Percentiles rank a stretch among this genome's conserved stretches.
phyloP scores from a whole-genome alignment of 2,329 filamentous ascomycete species.

The Akanthomyces uredinophilus region DNA sequence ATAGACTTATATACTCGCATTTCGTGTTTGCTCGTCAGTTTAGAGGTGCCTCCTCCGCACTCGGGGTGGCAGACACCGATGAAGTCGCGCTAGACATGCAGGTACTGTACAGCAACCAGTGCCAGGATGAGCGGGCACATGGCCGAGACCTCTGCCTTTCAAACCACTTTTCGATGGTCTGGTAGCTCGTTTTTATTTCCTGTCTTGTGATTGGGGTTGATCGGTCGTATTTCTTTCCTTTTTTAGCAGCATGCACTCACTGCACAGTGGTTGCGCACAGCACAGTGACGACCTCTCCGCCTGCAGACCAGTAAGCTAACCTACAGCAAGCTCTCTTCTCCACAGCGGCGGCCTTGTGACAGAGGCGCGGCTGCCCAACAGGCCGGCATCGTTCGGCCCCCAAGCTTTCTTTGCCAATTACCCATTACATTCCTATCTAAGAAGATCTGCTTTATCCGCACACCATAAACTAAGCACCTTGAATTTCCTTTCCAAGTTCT shows the following conservation, averaged over 20 bases:
- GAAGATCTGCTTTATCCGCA: background rate
- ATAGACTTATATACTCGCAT: background rate
- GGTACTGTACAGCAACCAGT: conserved; percentile 11
- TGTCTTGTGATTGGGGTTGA: background rate
- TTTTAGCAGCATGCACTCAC: background rate
- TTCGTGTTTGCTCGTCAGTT: background rate
- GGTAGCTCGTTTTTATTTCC: too few species aligned
- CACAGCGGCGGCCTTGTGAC: conserved; percentile 13
- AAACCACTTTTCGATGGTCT: background rate
- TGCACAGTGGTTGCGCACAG: background rate
- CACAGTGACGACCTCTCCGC: background rate
- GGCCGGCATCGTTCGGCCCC: background rate
- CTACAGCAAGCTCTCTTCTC: background rate
- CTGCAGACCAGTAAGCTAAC: background rate
- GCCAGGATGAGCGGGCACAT: background rate
- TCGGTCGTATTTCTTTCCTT: background rate
- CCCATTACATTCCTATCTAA: background rate
- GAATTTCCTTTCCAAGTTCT: too few species aligned
- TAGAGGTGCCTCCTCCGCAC: background rate
- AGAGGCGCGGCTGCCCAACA: conserved; percentile 5
- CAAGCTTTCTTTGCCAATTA: background rate
- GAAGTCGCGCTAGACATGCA: conserved; percentile 2
- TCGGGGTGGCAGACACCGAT: background rate
- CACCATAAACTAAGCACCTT: too few species aligned
- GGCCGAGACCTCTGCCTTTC: background rate